phyloP scores from a whole-genome alignment of 345 rosid species.

The Atalantia buxifolia region DNA sequence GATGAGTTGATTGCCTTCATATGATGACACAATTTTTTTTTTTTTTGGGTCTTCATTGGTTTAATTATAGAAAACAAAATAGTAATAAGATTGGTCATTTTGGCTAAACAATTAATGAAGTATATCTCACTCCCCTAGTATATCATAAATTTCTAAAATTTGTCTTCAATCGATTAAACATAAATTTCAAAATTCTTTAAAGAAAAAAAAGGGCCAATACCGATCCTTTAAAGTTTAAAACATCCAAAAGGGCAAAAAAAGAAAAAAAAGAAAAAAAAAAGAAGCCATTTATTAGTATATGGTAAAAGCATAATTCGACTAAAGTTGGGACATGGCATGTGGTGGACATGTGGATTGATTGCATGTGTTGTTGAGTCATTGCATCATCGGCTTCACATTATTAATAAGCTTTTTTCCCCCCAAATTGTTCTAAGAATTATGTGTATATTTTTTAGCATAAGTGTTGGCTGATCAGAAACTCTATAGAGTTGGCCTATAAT shows the following conservation, averaged over 20 bases:
- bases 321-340: conserved; percentile 11
- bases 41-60: too few species aligned
- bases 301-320: neutral
- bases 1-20: neutral
- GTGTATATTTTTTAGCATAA: neutral
- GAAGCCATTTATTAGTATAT: neutral
- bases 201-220: too few species aligned
- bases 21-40: neutral
- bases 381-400: neutral
- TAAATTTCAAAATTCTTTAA: neutral
- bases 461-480: neutral
- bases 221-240: neutral
- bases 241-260: too few species aligned
- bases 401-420: neutral
- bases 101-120: neutral
- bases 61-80: too few species aligned
- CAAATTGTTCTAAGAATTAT: neutral
- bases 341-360: conserved; percentile 2
- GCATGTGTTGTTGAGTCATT: neutral
- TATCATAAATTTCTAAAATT: neutral
- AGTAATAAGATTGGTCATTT: neutral
- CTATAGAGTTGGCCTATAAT: neutral
- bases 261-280: neutral
- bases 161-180: neutral
- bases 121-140: neutral